Percentiles rank a stretch among this genome's conserved stretches.
These are phyloP conservation scores for Amanita brunnescens DNA, from an alignment of 768 basidiomycete genomes.

Conservation along the genomic window DNA sequence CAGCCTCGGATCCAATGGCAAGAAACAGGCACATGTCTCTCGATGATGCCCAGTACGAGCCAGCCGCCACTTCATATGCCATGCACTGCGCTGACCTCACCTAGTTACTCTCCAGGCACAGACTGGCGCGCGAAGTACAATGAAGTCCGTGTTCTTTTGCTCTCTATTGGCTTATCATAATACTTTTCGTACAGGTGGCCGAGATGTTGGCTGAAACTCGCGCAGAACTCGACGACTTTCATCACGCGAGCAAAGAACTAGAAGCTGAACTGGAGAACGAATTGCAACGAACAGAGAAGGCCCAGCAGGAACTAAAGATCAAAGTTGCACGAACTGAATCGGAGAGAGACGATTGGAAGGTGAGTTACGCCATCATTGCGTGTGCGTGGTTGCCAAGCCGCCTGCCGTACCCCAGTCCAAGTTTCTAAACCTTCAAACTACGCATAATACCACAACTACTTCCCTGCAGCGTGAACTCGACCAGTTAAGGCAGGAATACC, in stretches of 20 bases:
- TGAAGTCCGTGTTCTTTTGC: conserved; percentile 33
- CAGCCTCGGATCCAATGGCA: conserved; percentile 48
- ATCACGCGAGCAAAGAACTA: conserved; percentile 80
- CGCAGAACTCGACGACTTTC: conserved; percentile 81
- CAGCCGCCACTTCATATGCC: conserved; percentile 12
- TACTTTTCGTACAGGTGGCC: conserved; percentile 37
- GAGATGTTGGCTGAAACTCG: conserved; percentile 82
- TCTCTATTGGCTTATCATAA: background rate
- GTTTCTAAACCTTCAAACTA: conserved; percentile 83
- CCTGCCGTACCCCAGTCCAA: conserved; percentile 42
- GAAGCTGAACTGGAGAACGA: conserved; percentile 92
- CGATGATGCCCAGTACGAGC: conserved; percentile 63
- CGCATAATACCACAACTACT: conserved; percentile 81
- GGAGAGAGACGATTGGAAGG: conserved; percentile 93
- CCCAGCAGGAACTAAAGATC: conserved; percentile 70
- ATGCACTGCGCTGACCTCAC: conserved; percentile 11
- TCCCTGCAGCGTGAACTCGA: conserved; percentile 92
- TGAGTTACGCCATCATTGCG: conserved; percentile 24
- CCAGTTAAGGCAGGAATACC: conserved; percentile 65
- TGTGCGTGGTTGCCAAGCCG: background rate
- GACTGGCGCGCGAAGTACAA: conserved; percentile 78
- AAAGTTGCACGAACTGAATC: conserved; percentile 61
- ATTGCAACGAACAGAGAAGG: conserved; percentile 78
- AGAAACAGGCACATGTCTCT: conserved; percentile 53
- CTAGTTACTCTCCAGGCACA: conserved; percentile 46